Evolutionary conservation across 2,329 filamentous ascomycete species (phyloP).

Genomic region (Ambrosiella beaveri): DNA sequence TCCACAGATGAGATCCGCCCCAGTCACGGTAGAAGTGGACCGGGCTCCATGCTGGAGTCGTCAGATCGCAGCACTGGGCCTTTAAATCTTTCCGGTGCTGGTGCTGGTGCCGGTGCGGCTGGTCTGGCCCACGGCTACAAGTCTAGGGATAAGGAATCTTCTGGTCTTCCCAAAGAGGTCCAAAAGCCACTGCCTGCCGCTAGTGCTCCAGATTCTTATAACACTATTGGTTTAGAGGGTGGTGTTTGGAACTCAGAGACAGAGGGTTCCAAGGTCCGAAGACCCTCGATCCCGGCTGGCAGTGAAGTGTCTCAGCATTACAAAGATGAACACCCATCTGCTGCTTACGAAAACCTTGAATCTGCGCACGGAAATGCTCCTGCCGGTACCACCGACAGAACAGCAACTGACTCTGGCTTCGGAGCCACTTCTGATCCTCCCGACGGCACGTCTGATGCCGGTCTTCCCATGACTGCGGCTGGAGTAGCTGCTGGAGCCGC

Average conservation of each 20-base stretch:
- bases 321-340: background rate
- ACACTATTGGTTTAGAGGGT: background rate
- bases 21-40: background rate
- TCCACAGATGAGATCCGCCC: slow-evolving; percentile 12
- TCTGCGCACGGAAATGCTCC: no score
- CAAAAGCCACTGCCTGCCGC: background rate
- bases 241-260: slow-evolving; percentile 3
- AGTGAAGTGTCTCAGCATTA: slow-evolving; percentile 2
- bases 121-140: background rate
- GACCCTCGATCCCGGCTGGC: background rate
- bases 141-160: background rate
- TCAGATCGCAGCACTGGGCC: background rate
- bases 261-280: background rate
- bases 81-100: background rate
- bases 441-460: background rate
- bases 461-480: background rate
- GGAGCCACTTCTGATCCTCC: background rate
- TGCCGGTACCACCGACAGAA: background rate
- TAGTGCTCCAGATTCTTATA: background rate
- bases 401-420: no score
- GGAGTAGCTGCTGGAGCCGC: no score
- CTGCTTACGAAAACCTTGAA: background rate
- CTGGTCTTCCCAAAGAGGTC: background rate
- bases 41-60: background rate
- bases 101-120: background rate